phyloP scores from a whole-genome alignment of 2,329 filamentous ascomycete species.

The Fusarium bactridioides region DNA sequence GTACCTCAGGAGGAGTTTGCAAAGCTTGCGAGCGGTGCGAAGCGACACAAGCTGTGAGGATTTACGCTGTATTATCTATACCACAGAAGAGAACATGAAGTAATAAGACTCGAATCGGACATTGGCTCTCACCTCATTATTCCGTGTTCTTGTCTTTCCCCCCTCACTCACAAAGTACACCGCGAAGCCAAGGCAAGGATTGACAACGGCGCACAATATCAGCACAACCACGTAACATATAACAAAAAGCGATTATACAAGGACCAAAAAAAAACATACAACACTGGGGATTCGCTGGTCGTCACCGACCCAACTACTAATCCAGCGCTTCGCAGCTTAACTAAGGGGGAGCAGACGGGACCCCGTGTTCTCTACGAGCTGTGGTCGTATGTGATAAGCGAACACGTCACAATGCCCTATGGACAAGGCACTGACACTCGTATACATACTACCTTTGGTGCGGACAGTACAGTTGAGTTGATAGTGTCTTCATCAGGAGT shows the following conservation, averaged over 20 bases:
- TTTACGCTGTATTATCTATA: background rate
- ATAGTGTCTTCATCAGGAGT: background rate
- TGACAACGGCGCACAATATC: background rate
- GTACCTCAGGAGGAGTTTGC: constrained; percentile 89
- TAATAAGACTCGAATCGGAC: background rate
- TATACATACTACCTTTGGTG: background rate
- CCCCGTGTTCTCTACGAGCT: constrained; percentile 10
- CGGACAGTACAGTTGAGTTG: background rate
- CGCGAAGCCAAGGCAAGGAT: background rate
- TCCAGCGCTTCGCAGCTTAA: constrained; percentile 1
- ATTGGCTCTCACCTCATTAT: background rate
- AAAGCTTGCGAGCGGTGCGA: constrained; percentile 85
- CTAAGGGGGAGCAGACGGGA: constrained; percentile 2
- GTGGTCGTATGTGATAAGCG: background rate
- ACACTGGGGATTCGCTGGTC: constrained; percentile 6
- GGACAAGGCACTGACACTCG: background rate
- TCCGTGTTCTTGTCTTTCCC: background rate
- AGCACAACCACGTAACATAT: background rate
- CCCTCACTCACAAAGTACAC: background rate
- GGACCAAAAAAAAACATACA: background rate
- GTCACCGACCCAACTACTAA: constrained; percentile 3
- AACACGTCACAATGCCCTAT: background rate
- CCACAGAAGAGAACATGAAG: background rate
- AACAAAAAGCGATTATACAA: background rate
- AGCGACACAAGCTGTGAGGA: constrained; percentile 88